Evolutionary conservation across 371 early-diverging fungal species (phyloP).

Genomic region (Apophysomyces ossiformis): DNA sequence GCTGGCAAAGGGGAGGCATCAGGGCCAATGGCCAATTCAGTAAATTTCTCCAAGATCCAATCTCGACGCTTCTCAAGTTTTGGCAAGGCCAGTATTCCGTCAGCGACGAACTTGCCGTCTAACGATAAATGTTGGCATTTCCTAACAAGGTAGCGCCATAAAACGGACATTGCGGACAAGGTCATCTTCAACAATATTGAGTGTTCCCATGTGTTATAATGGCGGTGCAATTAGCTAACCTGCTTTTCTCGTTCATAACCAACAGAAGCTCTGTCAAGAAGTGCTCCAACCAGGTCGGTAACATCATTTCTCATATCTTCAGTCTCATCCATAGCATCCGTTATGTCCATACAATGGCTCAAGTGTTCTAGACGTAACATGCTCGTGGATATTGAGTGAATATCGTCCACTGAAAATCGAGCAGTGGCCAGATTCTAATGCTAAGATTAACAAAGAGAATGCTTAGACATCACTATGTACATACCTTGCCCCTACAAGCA

Average conservation of each 20-base stretch:
- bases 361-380: constrained; percentile 46
- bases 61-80: constrained; percentile 40
- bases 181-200: constrained; percentile 20
- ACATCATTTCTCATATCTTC: constrained; percentile 42
- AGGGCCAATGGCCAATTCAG: constrained; percentile 22
- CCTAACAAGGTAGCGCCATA: constrained; percentile 54
- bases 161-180: constrained; percentile 36
- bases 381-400: constrained; percentile 47
- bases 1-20: constrained; percentile 33
- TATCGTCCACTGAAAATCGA: constrained; percentile 39
- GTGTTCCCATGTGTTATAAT: not conserved
- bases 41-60: constrained; percentile 35
- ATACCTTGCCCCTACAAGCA: constrained; percentile 42
- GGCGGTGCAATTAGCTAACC: constrained; percentile 16
- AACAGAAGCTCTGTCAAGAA: constrained; percentile 41
- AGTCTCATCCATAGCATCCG: constrained; percentile 41
- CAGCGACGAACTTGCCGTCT: constrained; percentile 17
- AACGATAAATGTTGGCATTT: constrained; percentile 31
- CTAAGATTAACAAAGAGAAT: constrained; percentile 27
- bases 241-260: constrained; percentile 40
- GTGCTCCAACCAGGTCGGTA: constrained; percentile 25
- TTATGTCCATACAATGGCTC: constrained; percentile 39
- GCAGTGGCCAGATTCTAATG: constrained; percentile 48
- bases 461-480: not conserved
- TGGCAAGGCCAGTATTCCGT: constrained; percentile 17